Evolutionary conservation across 441 rosid species (phyloP), one percentile per base, ranked within the genome.

Genomic region (Macaranga tanarius): DNA sequence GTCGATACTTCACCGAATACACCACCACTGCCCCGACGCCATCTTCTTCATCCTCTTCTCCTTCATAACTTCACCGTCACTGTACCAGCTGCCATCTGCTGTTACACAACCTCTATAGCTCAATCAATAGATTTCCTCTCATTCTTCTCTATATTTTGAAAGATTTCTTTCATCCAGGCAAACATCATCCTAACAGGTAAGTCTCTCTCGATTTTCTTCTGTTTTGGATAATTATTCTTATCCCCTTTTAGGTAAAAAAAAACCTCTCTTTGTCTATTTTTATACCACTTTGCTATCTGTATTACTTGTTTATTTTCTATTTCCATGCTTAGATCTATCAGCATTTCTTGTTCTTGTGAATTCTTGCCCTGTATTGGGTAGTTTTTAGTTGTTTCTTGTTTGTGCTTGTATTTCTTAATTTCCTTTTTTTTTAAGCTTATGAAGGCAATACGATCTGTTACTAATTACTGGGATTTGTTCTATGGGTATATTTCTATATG

Each of bases 211-310:
- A n/a, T n/a, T 45, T 73, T 48, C 34, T 66, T 42, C 28, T 67
- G 31, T 40, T 44, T 62, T 7, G 52, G 42, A 19, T 44, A 60
- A 9, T 50, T 8, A 10, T 40, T 26, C n/a, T 19, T 28, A 71
- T 65, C 79, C 74, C 20, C 59, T 59, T 69, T 78, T 61, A 25
- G 84, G 80, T 76, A 68, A 54, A 48, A 10, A 13, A 7, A 9
- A 59, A 65, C 2, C 45, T 38, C 10, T 10, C 20, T 22, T 22
- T 26, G 67, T n/a, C 31, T 66, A 20, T 67, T 62, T 71, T 73
- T 5, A 2, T 61, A 20, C 3, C 38, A 20, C 28, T 66, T 11
- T 28, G 20, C 61, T 20, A 1, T 31, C 1, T 2, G n/a, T 1
- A 13, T 42, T 58, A 13, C 11, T 26, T 9, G 9, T 64, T 56